A percentile compares a stretch with the other conserved stretches of the same genome.
Conservation (phyloP, 176 grass and related monocot genomes). For the Ampelocalamus luodianensis region DNA sequence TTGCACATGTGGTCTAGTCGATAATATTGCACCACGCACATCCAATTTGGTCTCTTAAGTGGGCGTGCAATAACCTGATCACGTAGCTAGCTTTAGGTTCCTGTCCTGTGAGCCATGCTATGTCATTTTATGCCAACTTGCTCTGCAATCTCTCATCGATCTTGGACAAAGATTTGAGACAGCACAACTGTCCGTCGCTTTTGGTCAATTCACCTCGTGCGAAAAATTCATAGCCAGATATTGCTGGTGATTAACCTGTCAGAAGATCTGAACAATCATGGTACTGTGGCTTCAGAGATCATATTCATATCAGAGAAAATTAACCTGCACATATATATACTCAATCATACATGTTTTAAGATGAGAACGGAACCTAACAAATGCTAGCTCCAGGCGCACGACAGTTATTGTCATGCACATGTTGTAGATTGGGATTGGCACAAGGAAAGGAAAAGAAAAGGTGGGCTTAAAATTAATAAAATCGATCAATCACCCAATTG, state of each 20-base stretch:
- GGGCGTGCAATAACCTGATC: neutral
- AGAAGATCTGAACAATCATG: neutral
- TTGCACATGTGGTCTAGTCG: constrained; percentile 9
- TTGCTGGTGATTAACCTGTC: neutral
- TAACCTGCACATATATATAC: neutral
- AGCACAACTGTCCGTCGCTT: constrained; percentile 9
- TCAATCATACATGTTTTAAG: neutral
- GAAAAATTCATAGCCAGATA: constrained; percentile 9
- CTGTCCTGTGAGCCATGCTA: neutral
- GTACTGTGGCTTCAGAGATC: neutral
- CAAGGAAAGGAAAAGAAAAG: neutral
- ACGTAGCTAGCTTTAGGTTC: neutral
- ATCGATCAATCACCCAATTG: neutral
- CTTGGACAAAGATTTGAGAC: constrained; percentile 14
- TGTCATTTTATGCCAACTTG: constrained; percentile 32
- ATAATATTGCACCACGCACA: neutral
- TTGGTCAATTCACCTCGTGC: constrained; percentile 24
- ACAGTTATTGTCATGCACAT: constrained; percentile 31
- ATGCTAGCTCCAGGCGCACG: neutral
- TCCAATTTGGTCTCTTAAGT: constrained; percentile 13
- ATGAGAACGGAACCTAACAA: neutral
- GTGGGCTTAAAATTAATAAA: neutral
- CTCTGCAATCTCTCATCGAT: neutral
- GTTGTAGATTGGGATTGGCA: constrained; percentile 23
- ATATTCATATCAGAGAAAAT: neutral